Evolutionary conservation across 2,329 filamentous ascomycete genomes (phyloP).

Genomic region (Teratosphaeriaceae sp.): DNA sequence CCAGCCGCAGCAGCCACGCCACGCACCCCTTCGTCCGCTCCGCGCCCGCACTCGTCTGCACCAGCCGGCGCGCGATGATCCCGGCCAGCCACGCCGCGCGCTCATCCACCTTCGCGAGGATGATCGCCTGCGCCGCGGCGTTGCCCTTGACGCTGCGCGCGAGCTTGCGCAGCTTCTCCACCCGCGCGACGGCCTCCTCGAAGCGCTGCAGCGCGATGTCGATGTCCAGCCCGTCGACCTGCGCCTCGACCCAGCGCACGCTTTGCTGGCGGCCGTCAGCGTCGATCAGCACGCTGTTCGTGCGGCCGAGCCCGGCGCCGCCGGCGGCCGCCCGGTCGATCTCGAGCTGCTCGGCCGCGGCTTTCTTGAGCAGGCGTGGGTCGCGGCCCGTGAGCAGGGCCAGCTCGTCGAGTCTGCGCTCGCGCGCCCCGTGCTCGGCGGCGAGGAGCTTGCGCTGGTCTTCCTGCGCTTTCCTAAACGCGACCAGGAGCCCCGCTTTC

Average conservation of each 20-base stretch:
- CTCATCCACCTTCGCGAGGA: conserved; percentile 70
- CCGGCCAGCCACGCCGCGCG: conserved; percentile 69
- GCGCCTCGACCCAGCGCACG: conserved; percentile 87
- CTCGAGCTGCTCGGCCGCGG: conserved; percentile 40
- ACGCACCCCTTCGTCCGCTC: conserved; percentile 75
- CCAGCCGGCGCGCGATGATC: conserved; percentile 69
- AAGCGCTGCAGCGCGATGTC: conserved; percentile 88
- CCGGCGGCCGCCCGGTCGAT: conserved; percentile 11
- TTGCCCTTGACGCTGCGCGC: conserved; percentile 80
- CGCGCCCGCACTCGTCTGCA: conserved; percentile 69
- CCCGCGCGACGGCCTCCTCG: conserved; percentile 72
- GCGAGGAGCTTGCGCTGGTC: conserved; percentile 80
- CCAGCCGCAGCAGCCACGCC: conserved; percentile 75
- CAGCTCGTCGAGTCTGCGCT: conserved; percentile 47
- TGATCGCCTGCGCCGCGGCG: conserved; percentile 80
- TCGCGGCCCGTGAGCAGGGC: conserved; percentile 26
- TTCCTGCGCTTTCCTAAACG: conserved; percentile 87
- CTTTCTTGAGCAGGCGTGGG: conserved; percentile 53
- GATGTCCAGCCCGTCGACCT: conserved; percentile 95
- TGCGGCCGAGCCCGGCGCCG: conserved; percentile 20
- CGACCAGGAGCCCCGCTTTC: conserved; percentile 75
- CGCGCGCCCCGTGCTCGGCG: conserved; percentile 79
- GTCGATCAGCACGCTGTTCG: conserved; percentile 67
- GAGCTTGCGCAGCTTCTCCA: conserved; percentile 78
- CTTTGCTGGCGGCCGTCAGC: conserved; percentile 96